phyloP scores from a whole-genome alignment of 768 basidiomycete genomes.

The Porphyrellus cyaneotinctus region DNA sequence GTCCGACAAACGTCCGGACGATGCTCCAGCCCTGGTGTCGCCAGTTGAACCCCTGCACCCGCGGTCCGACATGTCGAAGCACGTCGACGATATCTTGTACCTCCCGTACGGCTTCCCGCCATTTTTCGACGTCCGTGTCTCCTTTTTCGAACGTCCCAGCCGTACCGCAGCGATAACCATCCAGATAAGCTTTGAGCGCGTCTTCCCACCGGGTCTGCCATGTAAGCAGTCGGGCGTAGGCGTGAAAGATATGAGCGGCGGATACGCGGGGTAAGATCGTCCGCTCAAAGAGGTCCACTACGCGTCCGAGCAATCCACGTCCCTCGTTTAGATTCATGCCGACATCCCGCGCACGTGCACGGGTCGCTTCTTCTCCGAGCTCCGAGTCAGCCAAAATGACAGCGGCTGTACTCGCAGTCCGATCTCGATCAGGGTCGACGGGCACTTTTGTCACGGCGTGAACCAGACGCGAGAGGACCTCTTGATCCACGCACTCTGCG shows the following conservation, averaged over 20 bases:
- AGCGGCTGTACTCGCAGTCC: not conserved
- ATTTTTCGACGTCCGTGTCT: conserved; percentile 62
- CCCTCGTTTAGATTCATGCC: conserved; percentile 56
- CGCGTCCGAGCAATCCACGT: conserved; percentile 59
- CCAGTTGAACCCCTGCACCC: conserved; percentile 65
- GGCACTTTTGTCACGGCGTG: conserved; percentile 70
- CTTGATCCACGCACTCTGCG: conserved; percentile 68
- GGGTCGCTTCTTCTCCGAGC: conserved; percentile 14
- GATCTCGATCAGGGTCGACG: conserved; percentile 28
- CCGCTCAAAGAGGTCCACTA: conserved; percentile 69
- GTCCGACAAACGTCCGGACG: conserved; percentile 83
- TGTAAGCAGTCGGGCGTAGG: conserved; percentile 76
- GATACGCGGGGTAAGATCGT: conserved; percentile 82
- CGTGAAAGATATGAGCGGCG: conserved; percentile 71
- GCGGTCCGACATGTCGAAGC: conserved; percentile 77
- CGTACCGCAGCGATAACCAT: conserved; percentile 73
- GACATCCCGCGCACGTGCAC: conserved; percentile 8
- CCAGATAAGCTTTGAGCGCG: conserved; percentile 77
- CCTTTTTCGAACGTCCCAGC: conserved; percentile 61
- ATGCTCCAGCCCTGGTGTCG: conserved; percentile 81
- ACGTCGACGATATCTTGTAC: conserved; percentile 84
- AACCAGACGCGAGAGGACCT: conserved; percentile 86
- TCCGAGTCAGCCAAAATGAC: not conserved
- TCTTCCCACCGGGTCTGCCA: conserved; percentile 72
- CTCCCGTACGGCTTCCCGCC: conserved; percentile 73